phyloP scores from a whole-genome alignment of 495 filamentous ascomycete genomes.

The Tricharina praecox region DNA sequence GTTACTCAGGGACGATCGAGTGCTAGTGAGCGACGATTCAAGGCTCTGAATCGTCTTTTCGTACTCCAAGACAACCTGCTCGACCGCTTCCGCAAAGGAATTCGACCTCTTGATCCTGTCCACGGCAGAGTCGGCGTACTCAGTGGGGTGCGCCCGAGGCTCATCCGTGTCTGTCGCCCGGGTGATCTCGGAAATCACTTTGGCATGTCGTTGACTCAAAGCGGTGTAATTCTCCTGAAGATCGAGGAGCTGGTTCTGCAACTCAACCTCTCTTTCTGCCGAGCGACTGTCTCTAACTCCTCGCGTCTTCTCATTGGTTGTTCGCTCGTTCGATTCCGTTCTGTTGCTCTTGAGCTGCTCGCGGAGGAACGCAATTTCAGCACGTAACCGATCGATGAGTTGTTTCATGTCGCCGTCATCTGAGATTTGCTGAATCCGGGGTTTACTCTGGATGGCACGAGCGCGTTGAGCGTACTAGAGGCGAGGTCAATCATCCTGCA shows the following conservation, averaged over 20 bases:
- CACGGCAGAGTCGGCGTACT: constrained; percentile 60
- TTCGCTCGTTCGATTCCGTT: constrained; percentile 53
- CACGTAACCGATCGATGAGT: constrained; percentile 80
- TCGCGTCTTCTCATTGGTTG: constrained; percentile 10
- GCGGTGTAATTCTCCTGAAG: constrained; percentile 87
- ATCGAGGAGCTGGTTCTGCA: constrained; percentile 89
- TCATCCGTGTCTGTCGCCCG: constrained; percentile 56
- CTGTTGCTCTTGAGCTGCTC: constrained; percentile 66
- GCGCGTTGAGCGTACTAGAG: constrained; percentile 81
- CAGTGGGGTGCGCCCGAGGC: constrained; percentile 34
- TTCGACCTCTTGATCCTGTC: constrained; percentile 85
- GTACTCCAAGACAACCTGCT: constrained; percentile 91
- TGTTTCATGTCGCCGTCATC: constrained; percentile 94
- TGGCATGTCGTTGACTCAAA: constrained; percentile 79
- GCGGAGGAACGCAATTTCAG: constrained; percentile 82
- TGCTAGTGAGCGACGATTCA: constrained; percentile 81
- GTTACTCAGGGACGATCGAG: constrained; percentile 61
- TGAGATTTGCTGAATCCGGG: constrained; percentile 73
- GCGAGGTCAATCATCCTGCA: constrained; percentile 7
- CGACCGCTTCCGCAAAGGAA: constrained; percentile 84
- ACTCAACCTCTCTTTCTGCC: constrained; percentile 69
- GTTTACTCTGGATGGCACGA: constrained; percentile 92
- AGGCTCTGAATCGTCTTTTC: constrained; percentile 95
- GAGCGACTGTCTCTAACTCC: constrained; percentile 36
- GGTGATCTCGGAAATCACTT: constrained; percentile 84